Conservation (phyloP, 1,284 basidiomycete genomes). For the Irpex sp. region DNA sequence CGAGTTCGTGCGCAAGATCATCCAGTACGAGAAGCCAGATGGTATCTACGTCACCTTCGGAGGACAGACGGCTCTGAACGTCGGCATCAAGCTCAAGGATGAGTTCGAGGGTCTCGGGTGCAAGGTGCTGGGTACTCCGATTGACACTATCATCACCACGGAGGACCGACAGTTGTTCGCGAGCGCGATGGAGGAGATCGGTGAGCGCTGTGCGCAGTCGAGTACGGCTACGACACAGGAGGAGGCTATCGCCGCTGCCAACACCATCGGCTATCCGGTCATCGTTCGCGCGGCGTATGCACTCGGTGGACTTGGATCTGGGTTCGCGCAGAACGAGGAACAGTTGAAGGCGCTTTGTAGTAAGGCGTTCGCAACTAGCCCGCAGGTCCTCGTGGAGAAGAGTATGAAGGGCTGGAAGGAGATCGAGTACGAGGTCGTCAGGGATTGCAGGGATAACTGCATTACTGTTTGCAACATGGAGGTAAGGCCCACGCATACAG, state of each 20-base stretch:
- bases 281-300: conserved; percentile 97
- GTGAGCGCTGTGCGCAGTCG: conserved; percentile 90
- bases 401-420: conserved; percentile 99
- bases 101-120: conserved; percentile 88
- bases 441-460: conserved; percentile 95
- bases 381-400: conserved; percentile 96
- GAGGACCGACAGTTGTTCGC: conserved; percentile 97
- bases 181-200: conserved; percentile 92
- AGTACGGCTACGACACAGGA: conserved; percentile 80
- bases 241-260: conserved; percentile 84
- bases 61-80: conserved; percentile 95
- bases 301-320: conserved; percentile 90
- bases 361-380: conserved; percentile 95
- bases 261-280: conserved; percentile 90
- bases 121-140: conserved; percentile 92
- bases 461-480: conserved; percentile 99
- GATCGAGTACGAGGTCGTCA: conserved; percentile 99
- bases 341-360: conserved; percentile 85
- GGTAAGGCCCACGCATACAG: conserved; percentile 46
- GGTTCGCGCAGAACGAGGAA: conserved; percentile 87
- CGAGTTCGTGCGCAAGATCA: conserved; percentile 96
- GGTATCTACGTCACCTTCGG: conserved; percentile 99
- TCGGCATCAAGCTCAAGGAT: conserved; percentile 96
- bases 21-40: conserved; percentile 97
- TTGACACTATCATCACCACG: conserved; percentile 95